Evolutionary conservation across 2,329 filamentous ascomycete species (phyloP).

Genomic region (Akanthomyces dipterigenus): DNA sequence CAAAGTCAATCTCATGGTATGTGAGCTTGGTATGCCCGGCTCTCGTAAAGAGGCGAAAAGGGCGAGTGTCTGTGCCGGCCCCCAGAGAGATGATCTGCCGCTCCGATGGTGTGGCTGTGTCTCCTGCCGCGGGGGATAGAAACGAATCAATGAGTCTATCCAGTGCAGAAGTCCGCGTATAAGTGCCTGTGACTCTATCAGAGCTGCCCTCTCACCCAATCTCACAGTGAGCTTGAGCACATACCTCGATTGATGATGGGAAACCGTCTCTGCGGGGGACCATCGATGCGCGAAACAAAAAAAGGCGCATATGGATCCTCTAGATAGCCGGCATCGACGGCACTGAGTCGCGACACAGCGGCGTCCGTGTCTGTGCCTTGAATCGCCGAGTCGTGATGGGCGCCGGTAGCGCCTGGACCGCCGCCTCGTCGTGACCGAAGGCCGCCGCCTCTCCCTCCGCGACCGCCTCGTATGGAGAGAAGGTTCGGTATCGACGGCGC

Average conservation of each 20-base stretch:
- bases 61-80: constrained; percentile 87
- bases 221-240: constrained; percentile 16
- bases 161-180: constrained; percentile 77
- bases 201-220: background rate
- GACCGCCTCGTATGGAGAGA: constrained; percentile 43
- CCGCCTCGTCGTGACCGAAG: constrained; percentile 28
- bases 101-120: constrained; percentile 19
- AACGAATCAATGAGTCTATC: constrained; percentile 72
- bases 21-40: constrained; percentile 38
- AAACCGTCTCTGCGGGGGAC: constrained; percentile 55
- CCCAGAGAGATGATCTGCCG: constrained; percentile 88
- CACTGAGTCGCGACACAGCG: constrained; percentile 79
- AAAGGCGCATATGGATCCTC: constrained; percentile 69
- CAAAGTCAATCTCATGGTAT: constrained; percentile 93
- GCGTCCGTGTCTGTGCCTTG: constrained; percentile 91
- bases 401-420: constrained; percentile 23
- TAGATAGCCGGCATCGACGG: constrained; percentile 78
- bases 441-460: constrained; percentile 35
- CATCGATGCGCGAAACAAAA: constrained; percentile 51
- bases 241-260: constrained; percentile 92
- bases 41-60: constrained; percentile 63
- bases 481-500: constrained; percentile 75
- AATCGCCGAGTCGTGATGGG: constrained; percentile 62
- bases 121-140: constrained; percentile 37
- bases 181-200: constrained; percentile 60